Conservation (phyloP, 2,329 filamentous ascomycete species). For the Colletotrichum cuscutae region DNA sequence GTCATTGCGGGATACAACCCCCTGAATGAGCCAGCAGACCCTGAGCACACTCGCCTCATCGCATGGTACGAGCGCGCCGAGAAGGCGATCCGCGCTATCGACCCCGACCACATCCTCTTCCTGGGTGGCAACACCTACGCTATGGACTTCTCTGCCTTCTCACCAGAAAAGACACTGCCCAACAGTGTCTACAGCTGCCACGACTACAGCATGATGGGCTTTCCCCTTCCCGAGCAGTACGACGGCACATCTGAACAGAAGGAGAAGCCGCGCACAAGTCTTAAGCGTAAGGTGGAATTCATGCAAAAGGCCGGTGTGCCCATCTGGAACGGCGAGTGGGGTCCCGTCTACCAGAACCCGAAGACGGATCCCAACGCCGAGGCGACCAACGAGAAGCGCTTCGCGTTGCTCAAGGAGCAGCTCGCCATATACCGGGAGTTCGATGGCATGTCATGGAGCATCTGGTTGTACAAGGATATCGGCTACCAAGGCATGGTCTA, state of each 20-base stretch:
- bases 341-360: conserved; percentile 57
- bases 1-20: conserved; percentile 54
- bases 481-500: conserved; percentile 67
- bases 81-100: conserved; percentile 45
- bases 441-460: conserved; percentile 62
- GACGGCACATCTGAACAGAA: conserved; percentile 54
- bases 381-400: conserved; percentile 52
- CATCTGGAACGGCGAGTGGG: conserved; percentile 64
- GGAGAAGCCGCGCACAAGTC: conserved; percentile 49
- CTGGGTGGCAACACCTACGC: conserved; percentile 59
- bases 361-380: conserved; percentile 49
- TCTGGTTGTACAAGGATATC: conserved; percentile 70
- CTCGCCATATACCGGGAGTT: conserved; percentile 48
- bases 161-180: conserved; percentile 51
- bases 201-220: conserved; percentile 63
- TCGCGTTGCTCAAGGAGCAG: conserved; percentile 54
- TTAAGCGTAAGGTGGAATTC: conserved; percentile 55
- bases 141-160: conserved; percentile 59
- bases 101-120: conserved; percentile 56
- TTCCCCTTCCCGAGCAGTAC: conserved; percentile 54
- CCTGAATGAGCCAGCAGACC: conserved; percentile 37
- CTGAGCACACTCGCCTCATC: conserved; percentile 44
- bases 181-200: conserved; percentile 64
- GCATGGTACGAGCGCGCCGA: conserved; percentile 49
- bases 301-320: conserved; percentile 52